A percentile compares a stretch with the other conserved stretches of the same genome.
Conservation (phyloP, 2,329 filamentous ascomycete genomes). For the Ascochyta pisi region DNA sequence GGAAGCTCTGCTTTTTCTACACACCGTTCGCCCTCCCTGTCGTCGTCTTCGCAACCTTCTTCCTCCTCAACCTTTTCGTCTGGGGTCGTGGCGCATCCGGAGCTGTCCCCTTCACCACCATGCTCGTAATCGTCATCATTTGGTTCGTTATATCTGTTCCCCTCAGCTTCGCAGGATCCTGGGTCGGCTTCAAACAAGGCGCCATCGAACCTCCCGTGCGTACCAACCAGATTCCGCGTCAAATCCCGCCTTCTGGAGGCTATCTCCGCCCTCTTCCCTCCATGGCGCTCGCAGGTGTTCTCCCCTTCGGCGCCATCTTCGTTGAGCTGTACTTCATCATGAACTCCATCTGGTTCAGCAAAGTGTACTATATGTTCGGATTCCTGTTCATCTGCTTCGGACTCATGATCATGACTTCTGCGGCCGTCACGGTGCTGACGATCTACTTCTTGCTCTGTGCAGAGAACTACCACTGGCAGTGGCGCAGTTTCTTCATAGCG, state of each 20-base stretch:
- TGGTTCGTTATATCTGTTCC: constrained; percentile 98
- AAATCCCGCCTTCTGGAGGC: constrained; percentile 83
- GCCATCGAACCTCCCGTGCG: constrained; percentile 81
- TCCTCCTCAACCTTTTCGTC: constrained; percentile 93
- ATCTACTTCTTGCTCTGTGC: constrained; percentile 96
- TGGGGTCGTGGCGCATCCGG: constrained; percentile 93
- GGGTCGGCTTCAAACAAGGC: constrained; percentile 81
- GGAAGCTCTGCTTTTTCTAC: constrained; percentile 91
- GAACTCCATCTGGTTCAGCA: constrained; percentile 98
- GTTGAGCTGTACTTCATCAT: constrained; percentile 99
- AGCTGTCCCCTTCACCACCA: constrained; percentile 94
- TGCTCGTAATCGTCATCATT: constrained; percentile 90
- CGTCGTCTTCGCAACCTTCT: constrained; percentile 86
- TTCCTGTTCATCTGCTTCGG: constrained; percentile 98
- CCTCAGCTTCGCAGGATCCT: constrained; percentile 86
- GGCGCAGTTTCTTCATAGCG: constrained; percentile 90
- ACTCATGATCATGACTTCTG: constrained; percentile 94
- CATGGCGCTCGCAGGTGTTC: constrained; percentile 87
- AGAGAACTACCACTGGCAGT: constrained; percentile 99
- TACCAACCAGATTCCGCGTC: constrained; percentile 96
- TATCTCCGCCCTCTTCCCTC: constrained; percentile 88
- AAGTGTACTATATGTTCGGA: constrained; percentile 99
- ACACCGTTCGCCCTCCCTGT: constrained; percentile 87
- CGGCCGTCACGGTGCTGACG: constrained; percentile 89
- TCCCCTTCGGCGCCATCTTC: constrained; percentile 96